These are phyloP conservation scores for Mastigamoeba balamuthi DNA, from an alignment of 78 protist genomes.

Conservation along the genomic window DNA sequence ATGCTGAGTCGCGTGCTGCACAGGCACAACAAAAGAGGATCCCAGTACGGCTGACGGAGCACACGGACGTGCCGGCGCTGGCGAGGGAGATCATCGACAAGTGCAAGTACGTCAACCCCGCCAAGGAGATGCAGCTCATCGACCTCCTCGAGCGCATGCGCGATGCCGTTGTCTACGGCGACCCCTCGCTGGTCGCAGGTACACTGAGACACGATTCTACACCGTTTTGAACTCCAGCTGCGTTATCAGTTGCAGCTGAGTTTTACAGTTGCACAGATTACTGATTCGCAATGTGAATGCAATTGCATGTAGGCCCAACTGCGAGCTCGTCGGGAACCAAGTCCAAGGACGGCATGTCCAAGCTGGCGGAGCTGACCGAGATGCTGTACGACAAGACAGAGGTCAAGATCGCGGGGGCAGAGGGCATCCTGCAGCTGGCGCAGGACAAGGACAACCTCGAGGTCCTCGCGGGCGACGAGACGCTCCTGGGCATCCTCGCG, in stretches of 20 bases:
- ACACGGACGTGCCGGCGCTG: neutral
- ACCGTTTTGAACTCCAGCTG: too few species aligned
- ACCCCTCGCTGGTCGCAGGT: too few species aligned
- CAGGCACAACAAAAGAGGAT: too few species aligned
- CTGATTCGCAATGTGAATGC: neutral
- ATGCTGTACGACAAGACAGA: neutral
- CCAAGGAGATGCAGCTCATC: neutral
- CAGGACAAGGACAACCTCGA: neutral
- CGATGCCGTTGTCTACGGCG: too few species aligned
- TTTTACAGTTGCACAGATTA: neutral
- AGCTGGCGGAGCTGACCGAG: neutral
- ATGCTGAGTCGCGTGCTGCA: too few species aligned
- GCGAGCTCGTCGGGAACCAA: neutral
- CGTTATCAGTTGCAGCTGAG: too few species aligned
- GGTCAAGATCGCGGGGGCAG: neutral
- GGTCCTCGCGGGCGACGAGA: neutral
- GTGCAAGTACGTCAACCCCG: neutral
- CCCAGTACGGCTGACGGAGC: neutral
- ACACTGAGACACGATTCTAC: too few species aligned
- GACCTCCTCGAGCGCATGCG: too few species aligned
- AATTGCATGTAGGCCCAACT: neutral
- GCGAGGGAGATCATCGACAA: neutral
- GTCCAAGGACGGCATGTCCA: neutral
- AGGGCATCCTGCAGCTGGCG: neutral
- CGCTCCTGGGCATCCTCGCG: neutral